Conservation (phyloP, 2,329 filamentous ascomycete species). For the Cordyceps farinosa region DNA sequence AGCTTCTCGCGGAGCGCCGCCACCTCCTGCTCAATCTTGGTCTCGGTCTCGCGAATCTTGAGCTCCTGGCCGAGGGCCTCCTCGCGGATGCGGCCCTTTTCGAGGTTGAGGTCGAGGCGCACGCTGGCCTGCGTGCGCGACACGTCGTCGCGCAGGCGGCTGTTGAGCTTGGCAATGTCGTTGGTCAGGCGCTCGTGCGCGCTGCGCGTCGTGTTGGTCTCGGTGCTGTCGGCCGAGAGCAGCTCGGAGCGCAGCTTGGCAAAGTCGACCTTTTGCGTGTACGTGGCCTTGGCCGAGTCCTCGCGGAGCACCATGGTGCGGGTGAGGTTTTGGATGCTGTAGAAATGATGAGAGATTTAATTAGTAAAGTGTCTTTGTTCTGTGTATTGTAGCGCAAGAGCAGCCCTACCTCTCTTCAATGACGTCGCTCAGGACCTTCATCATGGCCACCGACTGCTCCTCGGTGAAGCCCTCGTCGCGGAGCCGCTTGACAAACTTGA, state of each 20-base stretch:
- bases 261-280: slow-evolving; percentile 93
- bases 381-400: background rate
- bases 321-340: slow-evolving; percentile 90
- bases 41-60: slow-evolving; percentile 98
- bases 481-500: slow-evolving; percentile 91
- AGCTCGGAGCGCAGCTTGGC: slow-evolving; percentile 94
- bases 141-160: slow-evolving; percentile 86
- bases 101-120: slow-evolving; percentile 86
- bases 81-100: slow-evolving; percentile 94
- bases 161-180: slow-evolving; percentile 91
- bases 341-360: background rate
- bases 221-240: slow-evolving; percentile 84
- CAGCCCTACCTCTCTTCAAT: slow-evolving; percentile 77
- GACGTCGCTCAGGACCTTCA: slow-evolving; percentile 93
- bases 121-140: slow-evolving; percentile 91
- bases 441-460: slow-evolving; percentile 94
- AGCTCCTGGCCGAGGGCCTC: slow-evolving; percentile 95
- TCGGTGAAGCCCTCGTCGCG: slow-evolving; percentile 92
- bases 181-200: slow-evolving; percentile 91
- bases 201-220: slow-evolving; percentile 80
- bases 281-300: slow-evolving; percentile 77
- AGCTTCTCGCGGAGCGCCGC: slow-evolving; percentile 85
- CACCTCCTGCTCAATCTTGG: slow-evolving; percentile 96
- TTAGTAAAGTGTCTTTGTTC: background rate
- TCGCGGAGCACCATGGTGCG: slow-evolving; percentile 97